Conservation (phyloP, 371 early-diverging fungal genomes). For the Paraphysoderma sedebokerense region DNA sequence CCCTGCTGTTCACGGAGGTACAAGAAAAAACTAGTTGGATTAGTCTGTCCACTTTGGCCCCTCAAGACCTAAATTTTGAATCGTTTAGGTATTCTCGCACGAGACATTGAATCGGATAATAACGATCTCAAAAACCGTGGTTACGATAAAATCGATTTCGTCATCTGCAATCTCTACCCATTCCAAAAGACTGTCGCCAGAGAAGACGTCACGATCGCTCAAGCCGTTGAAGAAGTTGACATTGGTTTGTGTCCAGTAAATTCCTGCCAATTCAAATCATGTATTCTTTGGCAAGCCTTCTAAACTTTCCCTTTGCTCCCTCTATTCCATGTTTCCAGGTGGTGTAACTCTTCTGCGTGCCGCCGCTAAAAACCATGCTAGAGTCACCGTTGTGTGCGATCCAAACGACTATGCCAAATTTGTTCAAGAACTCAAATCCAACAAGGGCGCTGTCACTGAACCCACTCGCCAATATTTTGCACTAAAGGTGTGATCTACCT, state of each 20-base stretch:
- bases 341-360: conserved; percentile 94
- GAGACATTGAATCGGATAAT: conserved; percentile 66
- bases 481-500: conserved; percentile 6
- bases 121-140: conserved; percentile 70
- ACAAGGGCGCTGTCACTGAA: conserved; percentile 12
- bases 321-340: conserved; percentile 21
- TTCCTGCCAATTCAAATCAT: background rate
- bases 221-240: conserved; percentile 94
- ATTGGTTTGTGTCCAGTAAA: conserved; percentile 42
- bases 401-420: conserved; percentile 73
- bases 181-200: conserved; percentile 87
- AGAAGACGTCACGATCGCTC: conserved; percentile 69
- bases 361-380: conserved; percentile 95
- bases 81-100: conserved; percentile 82
- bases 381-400: conserved; percentile 82
- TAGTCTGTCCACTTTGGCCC: background rate
- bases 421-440: conserved; percentile 36
- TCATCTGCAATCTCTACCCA: conserved; percentile 95
- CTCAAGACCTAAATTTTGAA: background rate
- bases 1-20: conserved; percentile 94
- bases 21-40: conserved; percentile 2
- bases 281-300: background rate
- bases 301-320: background rate
- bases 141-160: conserved; percentile 83
- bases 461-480: conserved; percentile 27